Conservation (phyloP, 1,139 yeast species). For the Candida smagusa region DNA sequence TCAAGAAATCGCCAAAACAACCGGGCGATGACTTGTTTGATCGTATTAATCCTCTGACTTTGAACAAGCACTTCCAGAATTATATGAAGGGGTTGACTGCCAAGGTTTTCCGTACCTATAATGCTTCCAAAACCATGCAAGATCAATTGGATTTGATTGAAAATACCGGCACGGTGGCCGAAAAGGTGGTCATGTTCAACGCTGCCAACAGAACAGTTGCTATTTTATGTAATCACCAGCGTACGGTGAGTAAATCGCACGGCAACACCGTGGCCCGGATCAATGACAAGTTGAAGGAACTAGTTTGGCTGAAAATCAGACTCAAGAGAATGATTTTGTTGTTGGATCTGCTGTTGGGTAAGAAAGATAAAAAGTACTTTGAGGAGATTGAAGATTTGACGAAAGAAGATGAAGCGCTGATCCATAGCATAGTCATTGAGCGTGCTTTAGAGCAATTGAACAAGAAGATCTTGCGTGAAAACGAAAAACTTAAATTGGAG, state of each 20-base stretch:
- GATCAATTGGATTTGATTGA: slow-evolving; percentile 82
- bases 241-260: slow-evolving; percentile 84
- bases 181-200: slow-evolving; percentile 81
- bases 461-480: slow-evolving; percentile 70
- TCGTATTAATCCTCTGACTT: slow-evolving; percentile 75
- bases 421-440: slow-evolving; percentile 54
- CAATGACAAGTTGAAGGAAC: slow-evolving; percentile 70
- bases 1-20: slow-evolving; percentile 81
- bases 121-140: slow-evolving; percentile 96
- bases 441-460: slow-evolving; percentile 62
- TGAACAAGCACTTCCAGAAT: slow-evolving; percentile 82
- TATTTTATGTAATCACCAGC: slow-evolving; percentile 94
- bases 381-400: slow-evolving; percentile 68
- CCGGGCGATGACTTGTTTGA: slow-evolving; percentile 94
- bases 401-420: slow-evolving; percentile 57
- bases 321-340: slow-evolving; percentile 66
- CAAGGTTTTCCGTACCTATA: slow-evolving; percentile 94
- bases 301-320: slow-evolving; percentile 80
- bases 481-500: slow-evolving; percentile 65
- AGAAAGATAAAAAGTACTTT: slow-evolving; percentile 58
- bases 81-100: slow-evolving; percentile 95
- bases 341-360: slow-evolving; percentile 53
- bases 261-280: slow-evolving; percentile 78
- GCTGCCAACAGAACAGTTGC: slow-evolving; percentile 97
- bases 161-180: slow-evolving; percentile 82